A percentile compares a stretch with the other conserved stretches of the same genome.
phyloP scores from a whole-genome alignment of 495 filamentous ascomycete species.

The Daldinia childiae region DNA sequence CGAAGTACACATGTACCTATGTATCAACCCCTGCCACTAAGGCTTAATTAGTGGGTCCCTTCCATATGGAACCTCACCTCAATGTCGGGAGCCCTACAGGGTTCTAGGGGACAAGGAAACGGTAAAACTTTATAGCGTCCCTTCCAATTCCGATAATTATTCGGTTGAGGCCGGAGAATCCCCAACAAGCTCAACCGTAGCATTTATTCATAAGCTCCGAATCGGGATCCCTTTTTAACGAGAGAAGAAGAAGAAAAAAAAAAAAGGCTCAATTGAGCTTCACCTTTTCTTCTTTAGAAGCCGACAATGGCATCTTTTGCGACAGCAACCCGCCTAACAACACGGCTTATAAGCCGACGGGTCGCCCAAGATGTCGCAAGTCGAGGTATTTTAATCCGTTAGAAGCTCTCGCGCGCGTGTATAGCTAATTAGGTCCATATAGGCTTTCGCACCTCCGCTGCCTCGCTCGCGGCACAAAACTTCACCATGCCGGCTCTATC shows the following conservation, averaged over 20 bases:
- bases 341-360: slow-evolving; percentile 57
- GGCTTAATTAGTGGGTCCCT: background rate
- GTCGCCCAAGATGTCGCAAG: slow-evolving; percentile 59
- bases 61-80: slow-evolving; percentile 3
- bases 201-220: slow-evolving; percentile 42
- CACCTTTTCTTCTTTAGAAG: slow-evolving; percentile 33
- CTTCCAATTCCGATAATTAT: slow-evolving; percentile 36
- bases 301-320: slow-evolving; percentile 63
- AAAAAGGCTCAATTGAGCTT: slow-evolving; percentile 52
- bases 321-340: slow-evolving; percentile 61
- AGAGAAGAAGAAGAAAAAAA: slow-evolving; percentile 12
- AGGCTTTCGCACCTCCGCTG: slow-evolving; percentile 72
- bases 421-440: slow-evolving; percentile 11
- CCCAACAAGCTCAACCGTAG: slow-evolving; percentile 44
- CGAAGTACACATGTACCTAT: background rate
- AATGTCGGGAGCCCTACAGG: background rate
- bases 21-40: background rate
- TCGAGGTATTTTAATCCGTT: slow-evolving; percentile 54
- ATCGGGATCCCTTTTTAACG: slow-evolving; percentile 12
- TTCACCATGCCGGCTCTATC: slow-evolving; percentile 89
- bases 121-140: slow-evolving; percentile 40
- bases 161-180: slow-evolving; percentile 44
- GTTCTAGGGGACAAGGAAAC: slow-evolving; percentile 9
- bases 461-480: slow-evolving; percentile 72
- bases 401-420: slow-evolving; percentile 11